Evolutionary conservation across 495 filamentous ascomycete genomes (phyloP).

Genomic region (Achaetomiella virescens): DNA sequence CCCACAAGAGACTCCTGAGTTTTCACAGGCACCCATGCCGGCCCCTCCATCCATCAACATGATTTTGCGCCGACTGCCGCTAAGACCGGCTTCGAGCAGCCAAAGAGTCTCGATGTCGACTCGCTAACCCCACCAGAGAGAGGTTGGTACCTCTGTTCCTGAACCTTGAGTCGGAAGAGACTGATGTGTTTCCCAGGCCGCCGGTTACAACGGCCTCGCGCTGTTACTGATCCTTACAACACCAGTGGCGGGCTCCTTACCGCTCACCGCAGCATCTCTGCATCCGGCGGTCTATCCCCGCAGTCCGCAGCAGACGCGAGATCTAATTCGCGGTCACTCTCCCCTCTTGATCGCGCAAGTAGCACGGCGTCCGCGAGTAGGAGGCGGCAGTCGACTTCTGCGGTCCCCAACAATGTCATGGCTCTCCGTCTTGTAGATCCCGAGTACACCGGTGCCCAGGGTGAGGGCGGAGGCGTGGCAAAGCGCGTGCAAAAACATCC

Average conservation of each 20-base stretch:
- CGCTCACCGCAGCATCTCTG: conserved; percentile 30
- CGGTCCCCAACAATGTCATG: conserved; percentile 83
- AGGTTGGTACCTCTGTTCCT: conserved; percentile 48
- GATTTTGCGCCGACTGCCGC: conserved; percentile 75
- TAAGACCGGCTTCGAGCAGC: conserved; percentile 63
- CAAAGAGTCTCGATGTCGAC: conserved; percentile 64
- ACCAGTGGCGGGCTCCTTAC: conserved; percentile 35
- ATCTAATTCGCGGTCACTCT: conserved; percentile 56
- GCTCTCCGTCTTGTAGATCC: conserved; percentile 89
- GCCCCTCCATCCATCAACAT: conserved; percentile 88
- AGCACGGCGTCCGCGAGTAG: conserved; percentile 53
- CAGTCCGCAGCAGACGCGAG: conserved; percentile 41
- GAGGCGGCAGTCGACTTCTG: conserved; percentile 81
- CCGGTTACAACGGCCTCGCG: conserved; percentile 53
- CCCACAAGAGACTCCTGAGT: conserved; percentile 36
- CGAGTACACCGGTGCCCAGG: conserved; percentile 57
- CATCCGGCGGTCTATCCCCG: conserved; percentile 38
- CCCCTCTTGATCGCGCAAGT: conserved; percentile 52
- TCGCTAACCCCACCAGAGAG: conserved; percentile 80
- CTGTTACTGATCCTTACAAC: conserved; percentile 70
- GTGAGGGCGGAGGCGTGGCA: conserved; percentile 42
- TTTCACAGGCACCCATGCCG: conserved; percentile 61
- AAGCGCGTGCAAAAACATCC: conserved; percentile 93
- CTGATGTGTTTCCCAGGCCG: conserved; percentile 30
- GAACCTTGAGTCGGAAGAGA: neutral